Percentiles rank a stretch among this genome's conserved stretches.
phyloP scores from a whole-genome alignment of 495 filamentous ascomycete genomes.

The Penicillium silybi region DNA sequence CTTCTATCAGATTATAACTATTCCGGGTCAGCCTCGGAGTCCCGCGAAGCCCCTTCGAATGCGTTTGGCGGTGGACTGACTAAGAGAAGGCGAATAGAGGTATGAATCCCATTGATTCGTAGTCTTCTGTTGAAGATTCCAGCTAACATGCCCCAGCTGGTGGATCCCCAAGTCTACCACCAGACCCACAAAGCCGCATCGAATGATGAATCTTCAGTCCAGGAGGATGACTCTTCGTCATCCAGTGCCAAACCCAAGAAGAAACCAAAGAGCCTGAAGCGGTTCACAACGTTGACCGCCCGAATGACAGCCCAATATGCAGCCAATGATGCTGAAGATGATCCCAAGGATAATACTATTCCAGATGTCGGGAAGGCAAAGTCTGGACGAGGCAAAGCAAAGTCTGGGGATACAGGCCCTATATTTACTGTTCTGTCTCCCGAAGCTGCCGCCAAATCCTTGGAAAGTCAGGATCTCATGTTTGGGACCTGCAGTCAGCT shows the following conservation, averaged over 20 bases:
- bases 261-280: constrained; percentile 61
- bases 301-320: constrained; percentile 74
- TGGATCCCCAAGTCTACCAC: constrained; percentile 24
- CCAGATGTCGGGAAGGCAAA: constrained; percentile 23
- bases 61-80: constrained; percentile 27
- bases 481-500: constrained; percentile 95
- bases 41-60: constrained; percentile 4
- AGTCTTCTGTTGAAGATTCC: neutral
- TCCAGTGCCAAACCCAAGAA: constrained; percentile 22
- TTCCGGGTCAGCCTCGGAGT: constrained; percentile 13
- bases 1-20: constrained; percentile 35
- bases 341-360: constrained; percentile 10
- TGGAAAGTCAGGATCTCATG: constrained; percentile 74
- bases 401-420: constrained; percentile 33
- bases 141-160: constrained; percentile 17
- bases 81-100: constrained; percentile 43
- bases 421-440: constrained; percentile 64
- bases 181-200: constrained; percentile 8
- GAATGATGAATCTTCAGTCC: constrained; percentile 6
- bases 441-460: constrained; percentile 59
- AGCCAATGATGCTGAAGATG: constrained; percentile 8
- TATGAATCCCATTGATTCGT: constrained; percentile 9
- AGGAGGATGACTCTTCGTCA: constrained; percentile 9
- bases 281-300: constrained; percentile 79
- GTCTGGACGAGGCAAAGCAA: constrained; percentile 19